A percentile compares a stretch with the other conserved stretches of the same genome.
phyloP scores from a whole-genome alignment of 2,329 filamentous ascomycete species.

The Calonectria pseudoreteaudii region DNA sequence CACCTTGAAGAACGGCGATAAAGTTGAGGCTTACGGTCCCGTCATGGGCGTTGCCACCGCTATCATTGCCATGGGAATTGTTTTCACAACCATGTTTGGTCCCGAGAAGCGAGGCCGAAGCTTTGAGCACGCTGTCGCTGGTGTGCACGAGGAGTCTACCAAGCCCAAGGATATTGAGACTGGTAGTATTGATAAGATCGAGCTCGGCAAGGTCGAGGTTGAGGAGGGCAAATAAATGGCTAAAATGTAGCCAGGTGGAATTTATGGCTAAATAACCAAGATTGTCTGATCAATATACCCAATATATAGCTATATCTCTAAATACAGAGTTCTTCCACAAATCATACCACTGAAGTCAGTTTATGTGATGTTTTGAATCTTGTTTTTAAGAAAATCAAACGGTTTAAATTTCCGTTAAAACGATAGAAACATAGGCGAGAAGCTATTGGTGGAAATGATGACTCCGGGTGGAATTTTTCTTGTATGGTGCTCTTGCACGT shows the following conservation, averaged over 20 bases:
- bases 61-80: constrained; percentile 79
- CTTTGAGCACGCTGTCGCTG: constrained; percentile 70
- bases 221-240: constrained; percentile 24
- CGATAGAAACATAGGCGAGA: neutral
- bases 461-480: neutral
- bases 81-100: constrained; percentile 75
- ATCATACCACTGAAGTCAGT: neutral
- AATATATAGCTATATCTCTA: neutral
- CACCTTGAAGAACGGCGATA: constrained; percentile 63
- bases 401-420: neutral
- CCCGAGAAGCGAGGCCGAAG: constrained; percentile 79
- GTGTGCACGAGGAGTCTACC: constrained; percentile 43
- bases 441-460: neutral
- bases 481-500: neutral
- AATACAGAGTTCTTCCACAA: neutral
- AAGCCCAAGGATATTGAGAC: constrained; percentile 44
- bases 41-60: constrained; percentile 82
- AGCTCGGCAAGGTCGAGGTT: constrained; percentile 40
- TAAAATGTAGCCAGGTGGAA: neutral
- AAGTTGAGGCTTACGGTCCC: constrained; percentile 77
- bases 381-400: neutral
- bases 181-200: constrained; percentile 39
- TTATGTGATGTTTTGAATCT: neutral
- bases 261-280: neutral
- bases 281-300: neutral